phyloP scores from a whole-genome alignment of 2,329 filamentous ascomycete genomes.

The Akanthomyces muscarius region DNA sequence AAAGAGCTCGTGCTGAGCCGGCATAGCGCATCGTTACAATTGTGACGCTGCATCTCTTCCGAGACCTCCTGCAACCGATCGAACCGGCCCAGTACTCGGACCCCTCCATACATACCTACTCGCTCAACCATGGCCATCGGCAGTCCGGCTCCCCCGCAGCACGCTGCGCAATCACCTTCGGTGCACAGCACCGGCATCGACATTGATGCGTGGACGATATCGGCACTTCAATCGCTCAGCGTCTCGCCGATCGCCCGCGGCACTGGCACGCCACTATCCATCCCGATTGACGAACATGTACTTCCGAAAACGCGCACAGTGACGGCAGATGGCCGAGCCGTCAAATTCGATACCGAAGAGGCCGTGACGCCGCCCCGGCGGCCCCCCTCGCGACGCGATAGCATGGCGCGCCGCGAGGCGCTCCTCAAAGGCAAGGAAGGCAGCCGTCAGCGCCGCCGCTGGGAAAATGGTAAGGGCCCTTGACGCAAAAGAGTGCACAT shows the following conservation, averaged over 20 bases:
- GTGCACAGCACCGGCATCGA: constrained; percentile 39
- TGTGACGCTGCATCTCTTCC: background rate
- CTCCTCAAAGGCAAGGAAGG: constrained; percentile 88
- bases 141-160: constrained; percentile 48
- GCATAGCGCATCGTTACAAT: background rate
- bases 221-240: constrained; percentile 51
- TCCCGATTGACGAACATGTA: constrained; percentile 64
- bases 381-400: constrained; percentile 50
- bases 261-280: constrained; percentile 62
- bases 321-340: constrained; percentile 19
- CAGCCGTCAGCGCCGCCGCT: constrained; percentile 76
- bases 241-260: constrained; percentile 55
- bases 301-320: background rate
- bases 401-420: constrained; percentile 61
- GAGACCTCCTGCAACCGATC: background rate
- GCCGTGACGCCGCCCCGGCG: constrained; percentile 33
- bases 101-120: background rate
- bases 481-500: too few relatives aligned
- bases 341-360: constrained; percentile 24
- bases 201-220: constrained; percentile 65
- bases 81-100: constrained; percentile 1
- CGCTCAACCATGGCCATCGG: constrained; percentile 46
- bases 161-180: constrained; percentile 22
- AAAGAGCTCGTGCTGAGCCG: background rate
- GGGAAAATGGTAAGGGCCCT: constrained; percentile 76